Evolutionary conservation across 1,284 basidiomycete species (phyloP).

Genomic region (Bondarzewia mesenterica): DNA sequence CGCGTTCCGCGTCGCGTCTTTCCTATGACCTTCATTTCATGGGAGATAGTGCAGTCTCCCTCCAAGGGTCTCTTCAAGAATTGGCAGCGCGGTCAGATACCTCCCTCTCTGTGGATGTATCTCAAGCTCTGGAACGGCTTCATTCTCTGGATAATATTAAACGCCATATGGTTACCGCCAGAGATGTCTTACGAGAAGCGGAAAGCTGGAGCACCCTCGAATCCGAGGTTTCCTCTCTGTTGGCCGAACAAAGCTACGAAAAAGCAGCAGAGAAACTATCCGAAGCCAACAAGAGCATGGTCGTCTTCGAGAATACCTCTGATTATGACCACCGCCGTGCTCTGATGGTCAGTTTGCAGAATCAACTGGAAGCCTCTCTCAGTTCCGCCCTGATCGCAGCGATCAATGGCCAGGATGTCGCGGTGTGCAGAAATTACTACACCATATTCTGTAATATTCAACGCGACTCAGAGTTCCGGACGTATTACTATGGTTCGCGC

Average conservation of each 20-base stretch:
- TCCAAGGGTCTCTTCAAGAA: slow-evolving; percentile 55
- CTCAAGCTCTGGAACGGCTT: slow-evolving; percentile 62
- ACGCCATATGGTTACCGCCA: slow-evolving; percentile 75
- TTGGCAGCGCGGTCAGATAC: slow-evolving; percentile 46
- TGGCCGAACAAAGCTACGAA: slow-evolving; percentile 70
- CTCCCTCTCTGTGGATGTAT: slow-evolving; percentile 45
- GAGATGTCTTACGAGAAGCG: slow-evolving; percentile 83
- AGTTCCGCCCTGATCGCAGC: slow-evolving; percentile 81
- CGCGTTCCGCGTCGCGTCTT: slow-evolving; percentile 79
- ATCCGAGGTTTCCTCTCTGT: slow-evolving; percentile 76
- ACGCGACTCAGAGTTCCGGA: slow-evolving; percentile 82
- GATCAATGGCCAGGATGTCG: slow-evolving; percentile 68
- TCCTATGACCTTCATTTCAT: slow-evolving; percentile 94
- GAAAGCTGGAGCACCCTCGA: slow-evolving; percentile 94
- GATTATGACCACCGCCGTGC: slow-evolving; percentile 81
- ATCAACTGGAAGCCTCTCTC: slow-evolving; percentile 85
- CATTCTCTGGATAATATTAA: slow-evolving; percentile 78
- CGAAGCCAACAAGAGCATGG: slow-evolving; percentile 81
- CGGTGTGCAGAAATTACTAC: slow-evolving; percentile 70
- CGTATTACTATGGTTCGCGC: slow-evolving; percentile 86
- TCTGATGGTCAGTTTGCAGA: slow-evolving; percentile 85
- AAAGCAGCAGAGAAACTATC: slow-evolving; percentile 85
- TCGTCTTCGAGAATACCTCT: slow-evolving; percentile 82
- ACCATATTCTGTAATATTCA: slow-evolving; percentile 86
- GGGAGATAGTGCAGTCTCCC: slow-evolving; percentile 77